Conservation (phyloP, 768 basidiomycete genomes). For the Gymnopilus dilepis region DNA sequence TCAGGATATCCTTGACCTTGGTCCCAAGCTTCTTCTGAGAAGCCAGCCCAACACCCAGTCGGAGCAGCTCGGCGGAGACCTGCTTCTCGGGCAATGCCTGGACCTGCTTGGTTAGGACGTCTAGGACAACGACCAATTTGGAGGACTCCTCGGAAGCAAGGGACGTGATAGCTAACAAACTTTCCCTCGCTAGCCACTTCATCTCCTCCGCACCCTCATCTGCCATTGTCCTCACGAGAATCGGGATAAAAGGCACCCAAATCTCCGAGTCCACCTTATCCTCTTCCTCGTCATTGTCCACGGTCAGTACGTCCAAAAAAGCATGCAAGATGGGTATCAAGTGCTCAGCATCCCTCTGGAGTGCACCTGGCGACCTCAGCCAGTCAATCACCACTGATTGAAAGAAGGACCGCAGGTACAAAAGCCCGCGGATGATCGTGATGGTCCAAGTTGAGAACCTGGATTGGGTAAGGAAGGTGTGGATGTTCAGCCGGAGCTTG, state of each 20-base stretch:
- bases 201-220: neutral
- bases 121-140: constrained; percentile 10
- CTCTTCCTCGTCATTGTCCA: constrained; percentile 13
- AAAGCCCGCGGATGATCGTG: constrained; percentile 45
- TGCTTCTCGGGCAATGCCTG: constrained; percentile 12
- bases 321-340: constrained; percentile 48
- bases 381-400: constrained; percentile 40
- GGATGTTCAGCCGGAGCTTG: constrained; percentile 31
- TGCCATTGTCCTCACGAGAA: constrained; percentile 15
- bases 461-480: constrained; percentile 45
- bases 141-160: neutral
- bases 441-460: constrained; percentile 50
- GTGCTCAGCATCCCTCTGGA: constrained; percentile 29
- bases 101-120: constrained; percentile 15
- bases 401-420: constrained; percentile 42
- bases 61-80: constrained; percentile 18
- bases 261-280: constrained; percentile 18
- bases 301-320: constrained; percentile 45
- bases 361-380: constrained; percentile 40
- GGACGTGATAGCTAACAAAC: constrained; percentile 18
- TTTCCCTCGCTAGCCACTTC: constrained; percentile 15
- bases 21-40: constrained; percentile 12
- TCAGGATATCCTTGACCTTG: constrained; percentile 30
- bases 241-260: constrained; percentile 37
- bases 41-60: constrained; percentile 12